These are phyloP conservation scores for Inga laurina DNA, from an alignment of 306 rosid genomes.

Conservation along the genomic window DNA sequence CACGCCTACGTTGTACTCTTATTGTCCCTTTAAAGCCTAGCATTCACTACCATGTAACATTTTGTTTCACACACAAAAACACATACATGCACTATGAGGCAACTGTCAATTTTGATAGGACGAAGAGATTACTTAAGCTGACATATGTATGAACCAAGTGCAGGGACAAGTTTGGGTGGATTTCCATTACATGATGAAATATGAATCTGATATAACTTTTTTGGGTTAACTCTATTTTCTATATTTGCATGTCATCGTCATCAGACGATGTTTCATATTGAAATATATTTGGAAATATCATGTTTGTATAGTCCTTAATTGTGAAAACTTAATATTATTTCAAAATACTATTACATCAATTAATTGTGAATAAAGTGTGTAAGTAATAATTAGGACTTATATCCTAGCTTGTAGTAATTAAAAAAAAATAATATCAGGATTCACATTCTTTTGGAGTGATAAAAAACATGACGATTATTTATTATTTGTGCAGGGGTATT, in stretches of 20 bases:
- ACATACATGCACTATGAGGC: too few species aligned
- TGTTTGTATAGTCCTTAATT: too few species aligned
- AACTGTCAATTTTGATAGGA: background rate
- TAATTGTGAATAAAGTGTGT: too few species aligned
- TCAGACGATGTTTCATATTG: background rate
- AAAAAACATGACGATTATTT: too few species aligned
- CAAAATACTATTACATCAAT: background rate
- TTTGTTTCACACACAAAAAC: too few species aligned
- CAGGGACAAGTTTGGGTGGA: background rate
- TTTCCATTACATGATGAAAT: background rate
- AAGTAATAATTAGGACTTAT: background rate
- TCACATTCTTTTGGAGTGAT: background rate
- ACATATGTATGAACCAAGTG: too few species aligned
- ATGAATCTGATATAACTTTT: too few species aligned
- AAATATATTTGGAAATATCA: too few species aligned
- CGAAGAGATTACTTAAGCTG: background rate
- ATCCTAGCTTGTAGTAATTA: too few species aligned
- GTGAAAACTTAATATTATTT: background rate
- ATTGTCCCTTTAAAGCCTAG: too few species aligned
- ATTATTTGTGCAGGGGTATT: background rate
- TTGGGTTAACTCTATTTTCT: background rate
- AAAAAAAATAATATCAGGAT: background rate
- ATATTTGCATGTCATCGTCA: background rate
- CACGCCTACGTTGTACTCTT: too few species aligned
- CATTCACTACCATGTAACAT: too few species aligned